These are phyloP conservation scores for Endogone sp. DNA, from an alignment of 192 early-diverging fungal species.

Conservation along the genomic window DNA sequence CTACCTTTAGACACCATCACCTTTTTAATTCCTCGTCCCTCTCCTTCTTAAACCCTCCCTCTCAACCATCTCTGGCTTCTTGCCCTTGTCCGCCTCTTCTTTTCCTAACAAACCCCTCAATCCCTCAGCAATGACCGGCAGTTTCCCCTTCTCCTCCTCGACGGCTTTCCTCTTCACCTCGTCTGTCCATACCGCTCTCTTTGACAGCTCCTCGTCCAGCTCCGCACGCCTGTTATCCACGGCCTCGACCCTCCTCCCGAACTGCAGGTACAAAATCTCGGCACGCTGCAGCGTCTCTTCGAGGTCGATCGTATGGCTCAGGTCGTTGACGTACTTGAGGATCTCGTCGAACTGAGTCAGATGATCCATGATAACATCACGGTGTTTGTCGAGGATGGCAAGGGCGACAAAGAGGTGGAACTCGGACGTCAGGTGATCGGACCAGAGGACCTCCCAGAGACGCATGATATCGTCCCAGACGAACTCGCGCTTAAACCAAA, in stretches of 20 bases:
- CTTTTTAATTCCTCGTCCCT: neutral
- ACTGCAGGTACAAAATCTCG: slow-evolving; percentile 67
- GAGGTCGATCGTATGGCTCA: slow-evolving; percentile 72
- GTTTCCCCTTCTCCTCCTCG: neutral
- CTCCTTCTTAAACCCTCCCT: neutral
- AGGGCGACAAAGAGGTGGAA: slow-evolving; percentile 94
- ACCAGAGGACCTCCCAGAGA: slow-evolving; percentile 90
- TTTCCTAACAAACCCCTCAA: neutral
- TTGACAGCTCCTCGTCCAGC: slow-evolving; percentile 11
- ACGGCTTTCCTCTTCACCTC: slow-evolving; percentile 8
- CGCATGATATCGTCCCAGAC: slow-evolving; percentile 74
- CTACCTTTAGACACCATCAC: no score
- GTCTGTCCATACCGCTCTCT: slow-evolving; percentile 22
- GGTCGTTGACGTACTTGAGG: slow-evolving; percentile 90
- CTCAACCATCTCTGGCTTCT: neutral
- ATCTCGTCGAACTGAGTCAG: slow-evolving; percentile 87
- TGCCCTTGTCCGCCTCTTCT: neutral
- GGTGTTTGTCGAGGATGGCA: slow-evolving; percentile 89
- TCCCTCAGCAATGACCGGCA: neutral
- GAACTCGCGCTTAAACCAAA: slow-evolving; percentile 98
- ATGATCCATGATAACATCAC: slow-evolving; percentile 75
- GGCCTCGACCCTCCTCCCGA: slow-evolving; percentile 44
- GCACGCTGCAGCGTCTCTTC: slow-evolving; percentile 75
- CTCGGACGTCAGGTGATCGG: slow-evolving; percentile 67
- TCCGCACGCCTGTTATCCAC: slow-evolving; percentile 34